A percentile compares a stretch with the other conserved stretches of the same genome.
Conservation (phyloP, 257 asterid species). For the Solanum pinnatisectum region DNA sequence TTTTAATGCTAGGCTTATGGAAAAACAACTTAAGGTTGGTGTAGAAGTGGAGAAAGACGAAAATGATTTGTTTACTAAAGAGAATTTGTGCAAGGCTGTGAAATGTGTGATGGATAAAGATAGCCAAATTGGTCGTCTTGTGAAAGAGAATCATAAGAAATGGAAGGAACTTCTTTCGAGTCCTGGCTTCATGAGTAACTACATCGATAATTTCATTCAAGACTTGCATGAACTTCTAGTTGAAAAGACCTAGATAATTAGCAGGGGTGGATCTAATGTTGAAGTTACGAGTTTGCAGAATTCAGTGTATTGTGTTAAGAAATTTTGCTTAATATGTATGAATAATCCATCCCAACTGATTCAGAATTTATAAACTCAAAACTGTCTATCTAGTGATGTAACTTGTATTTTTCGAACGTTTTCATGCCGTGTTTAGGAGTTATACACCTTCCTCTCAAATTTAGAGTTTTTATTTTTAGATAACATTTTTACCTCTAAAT, state of each 20-base stretch:
- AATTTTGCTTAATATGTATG: too few relatives aligned
- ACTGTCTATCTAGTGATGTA: too few relatives aligned
- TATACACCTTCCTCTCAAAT: background rate
- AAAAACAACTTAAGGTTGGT: background rate
- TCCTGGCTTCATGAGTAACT: slow-evolving; percentile 8
- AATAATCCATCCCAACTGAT: too few relatives aligned
- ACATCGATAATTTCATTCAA: slow-evolving; percentile 15
- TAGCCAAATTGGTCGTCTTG: slow-evolving; percentile 9
- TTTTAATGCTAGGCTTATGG: slow-evolving; percentile 6
- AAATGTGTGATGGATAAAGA: slow-evolving; percentile 18
- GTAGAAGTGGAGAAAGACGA: slow-evolving; percentile 13
- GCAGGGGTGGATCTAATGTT: background rate
- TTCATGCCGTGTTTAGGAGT: background rate
- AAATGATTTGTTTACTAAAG: slow-evolving; percentile 29
- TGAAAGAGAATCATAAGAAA: slow-evolving; percentile 19
- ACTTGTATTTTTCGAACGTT: background rate
- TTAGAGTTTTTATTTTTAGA: too few relatives aligned
- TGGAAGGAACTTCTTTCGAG: slow-evolving; percentile 6
- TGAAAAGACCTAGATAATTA: background rate
- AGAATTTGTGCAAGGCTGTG: slow-evolving; percentile 17
- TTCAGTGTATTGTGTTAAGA: background rate
- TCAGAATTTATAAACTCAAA: too few relatives aligned
- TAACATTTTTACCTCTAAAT: too few relatives aligned
- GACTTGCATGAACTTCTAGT: background rate
- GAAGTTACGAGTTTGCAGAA: background rate